These are phyloP conservation scores for Pseudogymnoascus sp. DNA, from an alignment of 2,329 filamentous ascomycete genomes.

Conservation along the genomic window DNA sequence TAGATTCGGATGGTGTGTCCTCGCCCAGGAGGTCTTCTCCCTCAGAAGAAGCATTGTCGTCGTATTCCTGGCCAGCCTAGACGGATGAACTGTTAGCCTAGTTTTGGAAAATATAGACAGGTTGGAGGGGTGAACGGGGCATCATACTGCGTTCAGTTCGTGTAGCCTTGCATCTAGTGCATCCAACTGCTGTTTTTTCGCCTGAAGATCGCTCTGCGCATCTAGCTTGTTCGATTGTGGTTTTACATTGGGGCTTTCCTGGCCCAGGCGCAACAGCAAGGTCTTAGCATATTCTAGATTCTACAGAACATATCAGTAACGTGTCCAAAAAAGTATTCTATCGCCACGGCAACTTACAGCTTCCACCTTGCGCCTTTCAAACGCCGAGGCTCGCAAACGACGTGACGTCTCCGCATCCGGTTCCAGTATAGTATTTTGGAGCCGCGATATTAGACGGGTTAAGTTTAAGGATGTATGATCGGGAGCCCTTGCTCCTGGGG, in stretches of 20 bases:
- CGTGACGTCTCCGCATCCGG: conserved; percentile 51
- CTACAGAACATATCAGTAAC: conserved; percentile 31
- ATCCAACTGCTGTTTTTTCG: conserved; percentile 59
- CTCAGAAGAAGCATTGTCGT: conserved; percentile 33
- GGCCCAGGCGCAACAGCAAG: conserved; percentile 62
- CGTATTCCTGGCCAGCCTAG: conserved; percentile 12
- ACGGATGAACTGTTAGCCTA: conserved; percentile 13
- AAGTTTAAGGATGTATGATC: conserved; percentile 38
- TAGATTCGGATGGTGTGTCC: conserved; percentile 43
- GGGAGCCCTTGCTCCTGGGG: conserved; percentile 5
- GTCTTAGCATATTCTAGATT: conserved; percentile 66
- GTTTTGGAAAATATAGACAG: conserved; percentile 21
- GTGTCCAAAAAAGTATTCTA: neutral
- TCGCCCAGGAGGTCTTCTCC: conserved; percentile 50
- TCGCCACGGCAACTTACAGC: conserved; percentile 36
- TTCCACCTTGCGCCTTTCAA: conserved; percentile 54
- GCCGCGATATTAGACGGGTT: conserved; percentile 53
- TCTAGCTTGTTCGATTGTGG: conserved; percentile 50
- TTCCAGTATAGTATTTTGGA: conserved; percentile 58
- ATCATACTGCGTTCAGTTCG: conserved; percentile 55
- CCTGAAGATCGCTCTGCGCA: conserved; percentile 53
- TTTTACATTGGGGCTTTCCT: conserved; percentile 54
- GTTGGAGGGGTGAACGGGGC: neutral
- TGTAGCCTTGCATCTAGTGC: conserved; percentile 56
- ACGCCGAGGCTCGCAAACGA: conserved; percentile 51